Evolutionary conservation across 257 asterid species (phyloP).

Genomic region (Agastache rugosa): DNA sequence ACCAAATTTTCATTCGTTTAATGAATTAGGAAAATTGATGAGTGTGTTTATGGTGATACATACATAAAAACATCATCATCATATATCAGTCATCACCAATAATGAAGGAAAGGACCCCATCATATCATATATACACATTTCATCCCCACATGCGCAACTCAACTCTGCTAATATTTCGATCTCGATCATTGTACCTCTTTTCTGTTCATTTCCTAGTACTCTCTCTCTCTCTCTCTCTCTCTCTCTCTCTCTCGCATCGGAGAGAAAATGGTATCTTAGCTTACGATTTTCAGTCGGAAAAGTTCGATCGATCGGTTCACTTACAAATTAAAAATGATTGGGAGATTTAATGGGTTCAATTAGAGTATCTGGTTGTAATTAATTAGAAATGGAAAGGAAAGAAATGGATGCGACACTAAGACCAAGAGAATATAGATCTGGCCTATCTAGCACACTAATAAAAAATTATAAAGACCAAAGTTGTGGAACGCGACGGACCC

Average conservation of each 20-base stretch:
- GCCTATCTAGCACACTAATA: not conserved
- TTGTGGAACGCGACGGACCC: slow-evolving; percentile 29
- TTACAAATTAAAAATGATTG: no score
- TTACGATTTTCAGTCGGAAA: no score
- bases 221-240: not conserved
- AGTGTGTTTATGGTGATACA: not conserved
- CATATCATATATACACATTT: not conserved
- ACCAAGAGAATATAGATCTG: slow-evolving; percentile 9
- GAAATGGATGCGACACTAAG: not conserved
- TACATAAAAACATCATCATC: not conserved
- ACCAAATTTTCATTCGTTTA: not conserved
- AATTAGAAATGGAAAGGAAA: not conserved
- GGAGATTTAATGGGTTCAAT: no score
- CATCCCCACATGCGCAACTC: not conserved
- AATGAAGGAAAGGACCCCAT: not conserved
- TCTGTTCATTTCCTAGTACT: not conserved
- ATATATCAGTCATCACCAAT: not conserved
- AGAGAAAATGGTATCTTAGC: no score
- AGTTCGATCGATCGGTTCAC: no score
- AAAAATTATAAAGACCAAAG: not conserved
- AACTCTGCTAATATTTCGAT: not conserved
- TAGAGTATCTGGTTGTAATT: no score
- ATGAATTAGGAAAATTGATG: not conserved
- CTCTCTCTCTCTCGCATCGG: no score
- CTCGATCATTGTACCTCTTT: not conserved